Base-by-base conservation (phyloP, 2,329 filamentous ascomycete genomes). In the Basipetospora chlamydospora region DNA sequence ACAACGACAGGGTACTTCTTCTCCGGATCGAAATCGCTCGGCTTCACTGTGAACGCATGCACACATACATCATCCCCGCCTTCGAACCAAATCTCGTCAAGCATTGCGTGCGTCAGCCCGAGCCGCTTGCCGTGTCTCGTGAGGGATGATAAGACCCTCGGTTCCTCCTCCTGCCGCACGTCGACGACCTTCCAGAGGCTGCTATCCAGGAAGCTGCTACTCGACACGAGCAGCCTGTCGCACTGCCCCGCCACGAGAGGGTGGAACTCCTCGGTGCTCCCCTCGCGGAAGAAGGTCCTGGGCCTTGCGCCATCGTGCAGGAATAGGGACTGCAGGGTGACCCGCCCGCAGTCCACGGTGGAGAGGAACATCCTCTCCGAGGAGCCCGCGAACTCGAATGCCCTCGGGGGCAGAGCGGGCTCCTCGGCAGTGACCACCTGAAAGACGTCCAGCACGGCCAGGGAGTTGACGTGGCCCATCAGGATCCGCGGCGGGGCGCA, bases 51-150 rank as follows among this genome's bases (percentile, higher is more conserved):
- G 46, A 57, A 62, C 0, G 55, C 53, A 22, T 64, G 60, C 5
- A 63, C 47, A 15, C 42, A 44, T 18, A 49, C 46, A n/a, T 53
- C 50, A 6, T 52, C 54, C 0, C 45, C 51, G 2, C 60, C 57
- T 28, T 58, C 52, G 21, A 55, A 60, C 49, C 59, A 63, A 26
- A 63, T 49, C 30, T 64, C 58, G 0, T 52, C 51, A 2, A 61
- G 43, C 46, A 63, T 61, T n/a, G 44, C 44, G 9, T 44, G 42
- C 1, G 49, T 54, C 10, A 64, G 42, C 0, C 53, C 54, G 15
- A 57, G 49, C 23, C 51, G 52, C 16, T 40, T 35, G 4, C 54
- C 57, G 21, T 52, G 28, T 11, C 28, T 20, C 21, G 35, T 33
- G 15, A 31, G n/a, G 2, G 35, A 38, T 17, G 35, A 38, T 15